Base-by-base conservation (phyloP, 345 rosid genomes). In the Cardiospermum halicacabum region DNA sequence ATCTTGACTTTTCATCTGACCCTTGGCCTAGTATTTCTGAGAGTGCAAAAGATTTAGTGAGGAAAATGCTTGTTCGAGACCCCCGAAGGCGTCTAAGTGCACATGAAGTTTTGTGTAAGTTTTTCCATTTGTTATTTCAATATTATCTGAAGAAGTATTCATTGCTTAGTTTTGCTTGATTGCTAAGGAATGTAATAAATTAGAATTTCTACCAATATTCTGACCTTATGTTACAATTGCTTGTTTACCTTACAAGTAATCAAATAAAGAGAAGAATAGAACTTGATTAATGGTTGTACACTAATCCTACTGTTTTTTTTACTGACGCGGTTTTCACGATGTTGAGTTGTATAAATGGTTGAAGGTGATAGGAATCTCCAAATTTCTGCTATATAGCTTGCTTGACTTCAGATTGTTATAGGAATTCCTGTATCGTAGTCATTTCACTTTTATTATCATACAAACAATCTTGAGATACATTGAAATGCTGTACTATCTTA, bases 21-120 rank as follows among this genome's bases (percentile, higher is more conserved):
- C 97, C 97, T 12, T 91, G 96, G 97, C 97, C 97, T 58, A 82
- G 77, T 70, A 80, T 91, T 66, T 91, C 97, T 49, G 93, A 86
- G 62, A 79, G 93, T 62, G 97, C 96, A 7, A 91, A 88, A 66
- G 96, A 91, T 79, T 77, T 91, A 68, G 96, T 91, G 36, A 73
- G 90, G 64, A 89, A 66, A 79, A 91, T 91, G 97, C 93, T 91
- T 58, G 80, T 79, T 32, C 84, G 93, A 19, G 96, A 91, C 70
- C 96, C 96, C 26, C 83, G 70, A 70, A 81, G 69, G 75, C 83
- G 97, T 66, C 56, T 85, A 73, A 91, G 91, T 21, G 97, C 97
- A 15, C 85, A 85, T 72, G 85, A 86, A 84, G 97, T 88, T 54
- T 77, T 91, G 68, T 78, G 97, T 88, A 76, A 80, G 97, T 73